phyloP scores from a whole-genome alignment of 768 basidiomycete genomes.

The Agrocybe chaxingu region DNA sequence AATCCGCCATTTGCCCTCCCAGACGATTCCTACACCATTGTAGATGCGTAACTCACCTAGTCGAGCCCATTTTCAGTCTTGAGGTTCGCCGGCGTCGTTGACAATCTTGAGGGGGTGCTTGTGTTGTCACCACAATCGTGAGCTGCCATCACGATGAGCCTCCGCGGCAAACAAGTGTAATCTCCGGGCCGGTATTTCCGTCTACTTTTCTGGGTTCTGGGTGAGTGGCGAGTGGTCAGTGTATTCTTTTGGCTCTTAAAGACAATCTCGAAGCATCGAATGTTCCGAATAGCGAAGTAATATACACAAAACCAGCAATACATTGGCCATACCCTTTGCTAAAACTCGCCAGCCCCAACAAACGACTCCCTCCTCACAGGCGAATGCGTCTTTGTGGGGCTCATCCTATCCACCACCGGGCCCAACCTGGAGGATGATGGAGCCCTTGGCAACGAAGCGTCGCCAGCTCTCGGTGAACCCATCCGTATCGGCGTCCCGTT shows the following conservation, averaged over 20 bases:
- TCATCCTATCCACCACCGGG: not conserved
- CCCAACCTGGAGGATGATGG: too few relatives aligned
- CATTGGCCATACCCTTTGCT: not conserved
- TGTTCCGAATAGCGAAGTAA: too few relatives aligned
- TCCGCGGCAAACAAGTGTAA: slow-evolving; percentile 26
- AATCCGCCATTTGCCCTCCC: slow-evolving; percentile 12
- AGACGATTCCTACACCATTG: slow-evolving; percentile 17
- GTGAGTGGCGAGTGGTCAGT: too few relatives aligned
- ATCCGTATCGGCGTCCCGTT: not conserved
- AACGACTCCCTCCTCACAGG: slow-evolving; percentile 11
- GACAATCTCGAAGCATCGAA: too few relatives aligned
- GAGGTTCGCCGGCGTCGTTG: slow-evolving; percentile 44
- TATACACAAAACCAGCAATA: too few relatives aligned
- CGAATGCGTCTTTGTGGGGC: slow-evolving; percentile 12
- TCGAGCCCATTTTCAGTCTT: slow-evolving; percentile 70
- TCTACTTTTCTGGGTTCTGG: too few relatives aligned
- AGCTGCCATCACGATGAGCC: slow-evolving; percentile 17
- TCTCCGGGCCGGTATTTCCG: too few relatives aligned
- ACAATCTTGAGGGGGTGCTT: slow-evolving; percentile 36
- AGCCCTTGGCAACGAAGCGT: too few relatives aligned
- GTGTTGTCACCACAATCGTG: slow-evolving; percentile 23
- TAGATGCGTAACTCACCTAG: slow-evolving; percentile 56
- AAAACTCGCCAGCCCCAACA: slow-evolving; percentile 9
- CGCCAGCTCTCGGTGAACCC: too few relatives aligned
- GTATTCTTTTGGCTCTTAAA: too few relatives aligned